Percentiles rank a stretch among this genome's conserved stretches.
These are phyloP conservation scores for Trichoderma sp. DNA, from an alignment of 2,329 filamentous ascomycete species.

Conservation along the genomic window DNA sequence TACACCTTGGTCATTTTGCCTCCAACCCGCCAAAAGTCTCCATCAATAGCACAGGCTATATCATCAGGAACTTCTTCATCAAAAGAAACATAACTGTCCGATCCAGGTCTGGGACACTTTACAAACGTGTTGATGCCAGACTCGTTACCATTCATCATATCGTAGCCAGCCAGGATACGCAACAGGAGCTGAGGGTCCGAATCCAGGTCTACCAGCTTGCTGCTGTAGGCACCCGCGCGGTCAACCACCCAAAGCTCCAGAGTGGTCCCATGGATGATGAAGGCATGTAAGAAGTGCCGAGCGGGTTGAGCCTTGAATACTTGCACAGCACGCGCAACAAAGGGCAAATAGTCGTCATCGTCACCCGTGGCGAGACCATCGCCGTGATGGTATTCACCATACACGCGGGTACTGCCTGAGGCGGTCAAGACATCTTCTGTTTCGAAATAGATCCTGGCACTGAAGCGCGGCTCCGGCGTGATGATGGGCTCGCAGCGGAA, in stretches of 20 bases:
- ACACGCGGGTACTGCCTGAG: background rate
- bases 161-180: background rate
- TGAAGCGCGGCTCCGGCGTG: background rate
- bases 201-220: rapidly evolving
- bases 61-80: too few species aligned
- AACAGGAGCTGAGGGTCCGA: background rate
- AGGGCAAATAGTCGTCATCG: background rate
- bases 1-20: too few species aligned
- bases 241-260: background rate
- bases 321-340: background rate
- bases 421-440: background rate
- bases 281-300: background rate
- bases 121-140: background rate
- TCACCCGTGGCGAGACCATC: rapidly evolving
- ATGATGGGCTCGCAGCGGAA: background rate
- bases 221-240: background rate
- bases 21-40: too few species aligned
- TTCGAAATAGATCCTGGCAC: background rate
- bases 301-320: background rate
- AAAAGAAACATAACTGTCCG: background rate
- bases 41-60: background rate
- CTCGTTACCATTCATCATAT: background rate
- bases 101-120: rapidly evolving
- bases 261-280: background rate
- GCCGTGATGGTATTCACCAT: background rate